Evolutionary conservation across 2,329 filamentous ascomycete species (phyloP).

Genomic region (Beauveria australis): DNA sequence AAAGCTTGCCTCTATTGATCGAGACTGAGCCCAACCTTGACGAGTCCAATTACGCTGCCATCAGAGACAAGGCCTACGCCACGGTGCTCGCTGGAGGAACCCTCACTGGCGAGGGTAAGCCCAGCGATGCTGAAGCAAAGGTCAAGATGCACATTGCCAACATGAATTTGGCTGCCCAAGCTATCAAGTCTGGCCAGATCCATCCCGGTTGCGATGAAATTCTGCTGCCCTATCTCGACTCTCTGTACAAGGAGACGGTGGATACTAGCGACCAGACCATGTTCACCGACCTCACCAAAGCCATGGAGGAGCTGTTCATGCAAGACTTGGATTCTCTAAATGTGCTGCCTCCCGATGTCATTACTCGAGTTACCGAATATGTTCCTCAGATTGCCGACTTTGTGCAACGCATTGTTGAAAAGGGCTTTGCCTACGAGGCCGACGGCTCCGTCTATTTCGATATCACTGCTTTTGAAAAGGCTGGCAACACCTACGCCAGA

Average conservation of each 20-base stretch:
- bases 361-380: constrained; percentile 90
- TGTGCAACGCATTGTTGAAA: constrained; percentile 72
- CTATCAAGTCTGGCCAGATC: constrained; percentile 39
- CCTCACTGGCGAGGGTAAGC: constrained; percentile 47
- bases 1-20: constrained; percentile 45
- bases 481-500: constrained; percentile 77
- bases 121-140: constrained; percentile 76
- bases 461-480: constrained; percentile 74
- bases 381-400: constrained; percentile 80
- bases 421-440: constrained; percentile 74
- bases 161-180: constrained; percentile 42
- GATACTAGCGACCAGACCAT: constrained; percentile 60
- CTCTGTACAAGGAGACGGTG: constrained; percentile 52
- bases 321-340: constrained; percentile 84
- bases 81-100: constrained; percentile 47
- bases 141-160: constrained; percentile 79
- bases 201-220: constrained; percentile 56
- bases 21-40: constrained; percentile 35
- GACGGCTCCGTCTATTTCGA: constrained; percentile 94
- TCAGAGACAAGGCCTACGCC: constrained; percentile 45
- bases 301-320: constrained; percentile 81
- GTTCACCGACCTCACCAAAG: constrained; percentile 77
- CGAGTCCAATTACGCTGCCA: constrained; percentile 40
- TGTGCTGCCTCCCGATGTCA: constrained; percentile 68
- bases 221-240: constrained; percentile 75